Base-by-base conservation (phyloP, 148 eudicot genomes). In the Vaccinium macrocarpon region DNA sequence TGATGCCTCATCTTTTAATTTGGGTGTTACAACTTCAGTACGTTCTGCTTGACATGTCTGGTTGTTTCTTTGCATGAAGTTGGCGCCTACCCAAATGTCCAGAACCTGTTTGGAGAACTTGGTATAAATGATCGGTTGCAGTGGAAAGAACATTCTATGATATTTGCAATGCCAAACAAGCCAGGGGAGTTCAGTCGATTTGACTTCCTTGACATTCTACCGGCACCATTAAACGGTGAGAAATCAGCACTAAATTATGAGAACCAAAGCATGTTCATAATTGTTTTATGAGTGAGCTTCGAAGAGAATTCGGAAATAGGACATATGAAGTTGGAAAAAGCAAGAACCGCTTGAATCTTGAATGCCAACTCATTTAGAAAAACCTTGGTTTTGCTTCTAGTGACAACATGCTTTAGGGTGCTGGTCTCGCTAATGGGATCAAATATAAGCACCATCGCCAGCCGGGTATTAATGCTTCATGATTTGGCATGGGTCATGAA, bases 121-220 rank as follows among this genome's bases (percentile, higher is more conserved):
- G 98, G 98, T 57, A 93, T 97, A 53, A 93, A 90, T 82, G 97
- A 97, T 86, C 92, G 99, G 82, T 84, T 97, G 91, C 99, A 97
- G 78, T 97, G 99, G 98, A 97, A 97, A 89, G 99, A 97, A 83
- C 99, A 97, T 83, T 95, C 98, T 5, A 97, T 97, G 99, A 97
- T 94, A 86, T 97, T 97, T 85, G 99, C 99, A 48, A 93, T 94
- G 94, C 99, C 99, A 82, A 91, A 89, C 90, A 95, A 95, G 89
- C 99, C 99, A 23, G 99, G 98, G 82, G 96, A 95, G 85, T 97
- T 95, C 85, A 97, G 99, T 82, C 93, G 99, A 79, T 97, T 97
- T 88, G 99, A 97, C 88, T 97, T 97, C 82, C 94, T 92, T 79
- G 98, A 95, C 83, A 87, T 87, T 85, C 88, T 97, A 55, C 99